These are phyloP conservation scores for Fusarium sp. DNA, from an alignment of 2,329 filamentous ascomycete species.

Conservation along the genomic window DNA sequence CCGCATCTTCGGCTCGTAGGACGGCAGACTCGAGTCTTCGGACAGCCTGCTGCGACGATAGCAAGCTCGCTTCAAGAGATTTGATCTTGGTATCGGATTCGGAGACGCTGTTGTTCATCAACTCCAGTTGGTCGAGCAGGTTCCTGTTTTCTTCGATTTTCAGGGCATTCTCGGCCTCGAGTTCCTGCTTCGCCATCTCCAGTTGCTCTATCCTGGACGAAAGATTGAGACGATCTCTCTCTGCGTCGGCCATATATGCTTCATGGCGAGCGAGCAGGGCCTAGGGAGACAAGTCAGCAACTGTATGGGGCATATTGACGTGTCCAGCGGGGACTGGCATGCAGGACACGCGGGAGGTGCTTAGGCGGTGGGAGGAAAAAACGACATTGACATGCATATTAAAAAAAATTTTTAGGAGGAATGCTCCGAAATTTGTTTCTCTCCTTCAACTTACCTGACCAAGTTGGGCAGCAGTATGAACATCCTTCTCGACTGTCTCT, in stretches of 20 bases:
- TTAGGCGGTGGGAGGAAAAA: constrained; percentile 21
- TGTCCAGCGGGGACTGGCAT: constrained; percentile 42
- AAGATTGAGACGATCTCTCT: constrained; percentile 83
- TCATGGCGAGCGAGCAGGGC: constrained; percentile 92
- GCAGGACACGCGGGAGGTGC: constrained; percentile 27
- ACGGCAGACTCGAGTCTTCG: constrained; percentile 80
- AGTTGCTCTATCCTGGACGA: constrained; percentile 78
- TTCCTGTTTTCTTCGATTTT: constrained; percentile 85
- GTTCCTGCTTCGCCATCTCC: constrained; percentile 77
- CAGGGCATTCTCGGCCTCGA: constrained; percentile 81
- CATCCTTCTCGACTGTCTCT: constrained; percentile 86
- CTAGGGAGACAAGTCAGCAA: constrained; percentile 78
- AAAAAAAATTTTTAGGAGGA: constrained; percentile 29
- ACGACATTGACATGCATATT: neutral
- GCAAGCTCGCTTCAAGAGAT: constrained; percentile 79
- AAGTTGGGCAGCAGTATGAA: constrained; percentile 85
- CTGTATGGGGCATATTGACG: constrained; percentile 42
- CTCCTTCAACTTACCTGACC: constrained; percentile 82
- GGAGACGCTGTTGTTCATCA: constrained; percentile 80
- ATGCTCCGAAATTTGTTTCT: constrained; percentile 40
- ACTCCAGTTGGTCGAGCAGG: constrained; percentile 86
- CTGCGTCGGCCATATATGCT: constrained; percentile 91
- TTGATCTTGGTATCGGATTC: constrained; percentile 85
- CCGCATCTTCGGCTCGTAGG: constrained; percentile 79
- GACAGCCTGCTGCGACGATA: constrained; percentile 81